A percentile compares a stretch with the other conserved stretches of the same genome.
phyloP scores from a whole-genome alignment of 2,329 filamentous ascomycete genomes.

The Waltergamsia citrina region DNA sequence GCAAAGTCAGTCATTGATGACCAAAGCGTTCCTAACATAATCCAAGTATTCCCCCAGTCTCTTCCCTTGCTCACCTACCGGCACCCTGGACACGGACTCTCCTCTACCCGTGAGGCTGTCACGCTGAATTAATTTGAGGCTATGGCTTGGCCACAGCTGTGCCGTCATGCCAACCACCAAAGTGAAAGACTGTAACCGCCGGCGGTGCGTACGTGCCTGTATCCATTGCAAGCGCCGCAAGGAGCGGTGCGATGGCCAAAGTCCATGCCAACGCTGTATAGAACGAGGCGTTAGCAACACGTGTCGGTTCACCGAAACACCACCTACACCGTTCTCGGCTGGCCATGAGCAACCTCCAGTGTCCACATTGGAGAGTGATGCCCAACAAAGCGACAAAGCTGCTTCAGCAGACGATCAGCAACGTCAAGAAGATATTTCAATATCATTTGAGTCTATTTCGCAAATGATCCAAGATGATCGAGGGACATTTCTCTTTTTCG shows the following conservation, averaged over 20 bases:
- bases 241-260: conserved; percentile 16
- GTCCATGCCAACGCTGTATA: conserved; percentile 15
- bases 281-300: conserved; percentile 10
- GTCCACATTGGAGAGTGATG: not conserved
- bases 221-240: conserved; percentile 17
- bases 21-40: too few relatives aligned
- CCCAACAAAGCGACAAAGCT: not conserved
- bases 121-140: too few relatives aligned
- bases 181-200: conserved; percentile 12
- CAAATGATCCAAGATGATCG: conserved; percentile 20
- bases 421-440: not conserved
- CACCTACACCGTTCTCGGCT: not conserved
- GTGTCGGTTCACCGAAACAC: conserved; percentile 9
- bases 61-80: too few relatives aligned
- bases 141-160: too few relatives aligned
- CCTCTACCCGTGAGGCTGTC: too few relatives aligned
- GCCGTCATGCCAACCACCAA: conserved; percentile 11
- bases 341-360: not conserved
- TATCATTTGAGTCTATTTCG: conserved; percentile 7
- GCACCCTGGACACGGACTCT: too few relatives aligned
- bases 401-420: too few relatives aligned
- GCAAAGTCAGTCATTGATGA: too few relatives aligned
- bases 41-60: too few relatives aligned
- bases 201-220: conserved; percentile 15
- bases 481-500: conserved; percentile 23